Percentiles rank a stretch among this genome's conserved stretches.
Evolutionary conservation across 257 asterid species (phyloP).

Genomic region (Dorcoceras hygrometricum): DNA sequence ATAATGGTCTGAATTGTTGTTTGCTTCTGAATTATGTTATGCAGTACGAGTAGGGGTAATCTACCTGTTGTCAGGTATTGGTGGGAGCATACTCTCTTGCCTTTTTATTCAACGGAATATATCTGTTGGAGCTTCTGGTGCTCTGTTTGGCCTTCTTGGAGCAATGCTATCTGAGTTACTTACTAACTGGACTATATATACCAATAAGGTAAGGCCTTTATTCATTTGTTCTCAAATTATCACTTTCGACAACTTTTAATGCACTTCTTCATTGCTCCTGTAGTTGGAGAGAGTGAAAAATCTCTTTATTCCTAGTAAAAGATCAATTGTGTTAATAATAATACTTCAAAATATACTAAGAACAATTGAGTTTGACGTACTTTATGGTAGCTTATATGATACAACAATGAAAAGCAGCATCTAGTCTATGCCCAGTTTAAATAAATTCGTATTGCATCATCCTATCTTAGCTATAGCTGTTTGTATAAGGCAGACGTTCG

Average conservation of each 20-base stretch:
- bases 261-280: not conserved
- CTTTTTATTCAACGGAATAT: conserved; percentile 75
- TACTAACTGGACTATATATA: conserved; percentile 91
- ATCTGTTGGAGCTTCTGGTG: conserved; percentile 99
- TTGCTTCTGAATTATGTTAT: conserved; percentile 21
- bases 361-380: not conserved
- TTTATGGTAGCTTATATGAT: not conserved
- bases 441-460: too few relatives aligned
- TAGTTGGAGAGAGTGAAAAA: not conserved
- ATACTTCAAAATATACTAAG: too few relatives aligned
- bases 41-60: conserved; percentile 79
- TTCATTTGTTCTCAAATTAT: not conserved
- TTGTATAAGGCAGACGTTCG: not conserved
- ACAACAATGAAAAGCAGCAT: too few relatives aligned
- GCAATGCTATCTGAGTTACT: conserved; percentile 93
- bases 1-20: not conserved
- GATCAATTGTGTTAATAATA: not conserved
- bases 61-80: conserved; percentile 78
- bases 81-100: conserved; percentile 80
- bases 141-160: conserved; percentile 97
- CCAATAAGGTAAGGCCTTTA: conserved; percentile 62
- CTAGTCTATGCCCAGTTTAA: not conserved
- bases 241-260: not conserved
- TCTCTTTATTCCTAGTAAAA: not conserved
- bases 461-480: too few relatives aligned